Conservation (phyloP, 2,329 filamentous ascomycete species). For the Alternaria panax region DNA sequence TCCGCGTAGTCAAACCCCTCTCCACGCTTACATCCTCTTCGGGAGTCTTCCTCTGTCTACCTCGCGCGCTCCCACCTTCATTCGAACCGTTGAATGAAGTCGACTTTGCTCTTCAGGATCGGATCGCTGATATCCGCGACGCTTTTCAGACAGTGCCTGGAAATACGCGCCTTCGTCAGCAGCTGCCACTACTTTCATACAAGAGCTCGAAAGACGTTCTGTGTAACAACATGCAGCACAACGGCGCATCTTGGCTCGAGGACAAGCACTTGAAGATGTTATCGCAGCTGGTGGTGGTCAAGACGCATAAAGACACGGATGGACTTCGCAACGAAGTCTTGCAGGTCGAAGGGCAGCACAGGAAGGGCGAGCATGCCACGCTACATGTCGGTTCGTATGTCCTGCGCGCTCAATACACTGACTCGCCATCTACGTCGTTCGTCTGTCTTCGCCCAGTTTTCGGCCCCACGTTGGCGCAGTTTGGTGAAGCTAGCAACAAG, state of each 20-base stretch:
- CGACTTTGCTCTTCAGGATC: not conserved
- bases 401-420: conserved; percentile 1
- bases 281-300: conserved; percentile 10
- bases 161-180: not conserved
- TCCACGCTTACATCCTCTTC: not conserved
- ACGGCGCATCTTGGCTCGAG: not conserved
- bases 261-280: not conserved
- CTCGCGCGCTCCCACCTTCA: not conserved
- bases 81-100: not conserved
- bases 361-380: not conserved
- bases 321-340: not conserved
- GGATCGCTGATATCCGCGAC: not conserved
- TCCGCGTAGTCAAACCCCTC: conserved; percentile 13
- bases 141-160: not conserved
- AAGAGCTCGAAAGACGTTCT: not conserved
- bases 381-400: conserved; percentile 7
- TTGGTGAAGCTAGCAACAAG: conserved; percentile 2
- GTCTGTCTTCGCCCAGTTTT: conserved; percentile 18
- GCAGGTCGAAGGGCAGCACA: not conserved
- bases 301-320: not conserved
- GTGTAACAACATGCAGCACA: not conserved
- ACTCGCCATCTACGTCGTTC: conserved; percentile 3
- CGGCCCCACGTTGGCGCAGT: conserved; percentile 14
- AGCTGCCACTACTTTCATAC: conserved; percentile 2
- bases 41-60: conserved; percentile 15